phyloP scores from a whole-genome alignment of 1,284 basidiomycete genomes.

The Naganishia sp. region DNA sequence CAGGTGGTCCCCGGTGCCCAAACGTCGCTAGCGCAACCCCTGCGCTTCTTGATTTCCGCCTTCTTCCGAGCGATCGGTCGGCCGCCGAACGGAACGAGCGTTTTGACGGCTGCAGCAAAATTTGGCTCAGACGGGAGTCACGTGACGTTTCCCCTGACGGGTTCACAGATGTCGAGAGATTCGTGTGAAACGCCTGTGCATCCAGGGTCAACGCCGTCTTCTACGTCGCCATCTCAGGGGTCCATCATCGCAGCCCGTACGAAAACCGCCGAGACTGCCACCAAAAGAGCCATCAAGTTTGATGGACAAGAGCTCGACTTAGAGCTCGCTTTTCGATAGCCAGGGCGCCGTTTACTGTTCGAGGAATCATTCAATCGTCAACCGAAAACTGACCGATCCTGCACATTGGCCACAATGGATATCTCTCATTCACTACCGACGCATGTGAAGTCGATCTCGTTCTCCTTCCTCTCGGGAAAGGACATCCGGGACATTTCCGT shows the following conservation, averaged over 20 bases:
- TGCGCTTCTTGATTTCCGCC: not conserved
- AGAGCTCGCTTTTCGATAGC: conserved; percentile 25
- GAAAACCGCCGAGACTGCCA: not conserved
- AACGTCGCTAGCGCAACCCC: not conserved
- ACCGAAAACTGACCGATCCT: too few species aligned
- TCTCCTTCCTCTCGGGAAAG: conserved; percentile 89
- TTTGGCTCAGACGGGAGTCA: conserved; percentile 5
- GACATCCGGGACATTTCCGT: conserved; percentile 93
- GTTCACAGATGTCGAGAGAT: conserved; percentile 4
- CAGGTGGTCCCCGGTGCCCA: too few species aligned
- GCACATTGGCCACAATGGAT: conserved; percentile 66
- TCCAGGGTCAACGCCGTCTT: too few species aligned
- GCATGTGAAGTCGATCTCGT: conserved; percentile 80
- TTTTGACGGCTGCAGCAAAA: not conserved
- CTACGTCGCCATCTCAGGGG: too few species aligned
- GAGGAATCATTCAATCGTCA: too few species aligned
- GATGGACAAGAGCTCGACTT: conserved; percentile 20
- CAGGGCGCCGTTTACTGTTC: conserved; percentile 6
- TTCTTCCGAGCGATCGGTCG: not conserved
- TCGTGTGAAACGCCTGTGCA: not conserved
- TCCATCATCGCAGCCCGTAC: not conserved
- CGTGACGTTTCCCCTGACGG: conserved; percentile 2
- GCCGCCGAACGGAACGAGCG: too few species aligned
- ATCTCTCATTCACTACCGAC: conserved; percentile 85
- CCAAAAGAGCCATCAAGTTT: conserved; percentile 27